phyloP scores from a whole-genome alignment of 768 basidiomycete species.

The Auriscalpium orientale region DNA sequence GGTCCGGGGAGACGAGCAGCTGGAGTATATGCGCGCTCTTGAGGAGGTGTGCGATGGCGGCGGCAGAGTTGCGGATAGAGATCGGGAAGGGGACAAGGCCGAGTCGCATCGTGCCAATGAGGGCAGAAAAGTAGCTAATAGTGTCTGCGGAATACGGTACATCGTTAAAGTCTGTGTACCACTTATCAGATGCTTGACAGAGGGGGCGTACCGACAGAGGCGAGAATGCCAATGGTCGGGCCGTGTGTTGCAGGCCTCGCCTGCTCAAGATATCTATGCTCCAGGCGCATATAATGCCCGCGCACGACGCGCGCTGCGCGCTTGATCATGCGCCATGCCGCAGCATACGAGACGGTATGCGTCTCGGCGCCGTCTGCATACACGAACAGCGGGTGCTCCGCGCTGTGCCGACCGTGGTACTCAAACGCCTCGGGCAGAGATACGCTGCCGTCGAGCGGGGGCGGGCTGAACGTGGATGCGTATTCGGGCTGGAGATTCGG shows the following conservation, averaged over 20 bases:
- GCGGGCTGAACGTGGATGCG: not conserved
- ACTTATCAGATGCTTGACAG: not conserved
- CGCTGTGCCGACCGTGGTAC: not conserved
- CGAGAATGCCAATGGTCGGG: not conserved
- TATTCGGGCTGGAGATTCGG: not conserved
- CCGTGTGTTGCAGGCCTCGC: not conserved
- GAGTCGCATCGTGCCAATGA: not conserved
- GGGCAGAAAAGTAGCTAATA: not conserved
- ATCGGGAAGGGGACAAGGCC: not conserved
- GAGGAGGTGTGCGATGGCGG: conserved; percentile 24
- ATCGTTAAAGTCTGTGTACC: not conserved
- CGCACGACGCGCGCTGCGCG: not conserved
- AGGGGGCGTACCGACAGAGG: conserved; percentile 1
- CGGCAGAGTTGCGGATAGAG: not conserved
- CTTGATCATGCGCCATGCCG: not conserved
- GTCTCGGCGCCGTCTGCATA: not conserved
- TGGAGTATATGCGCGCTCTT: conserved; percentile 15
- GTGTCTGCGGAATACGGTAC: not conserved
- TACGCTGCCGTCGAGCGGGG: not conserved
- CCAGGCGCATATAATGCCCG: not conserved
- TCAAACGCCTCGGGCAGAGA: not conserved
- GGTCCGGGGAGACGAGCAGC: conserved; percentile 17
- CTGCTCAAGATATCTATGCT: too few relatives aligned
- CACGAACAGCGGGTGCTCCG: not conserved
- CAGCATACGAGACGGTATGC: not conserved